phyloP scores from a whole-genome alignment of 169 alveolate species.

The Babesia bigemina region DNA sequence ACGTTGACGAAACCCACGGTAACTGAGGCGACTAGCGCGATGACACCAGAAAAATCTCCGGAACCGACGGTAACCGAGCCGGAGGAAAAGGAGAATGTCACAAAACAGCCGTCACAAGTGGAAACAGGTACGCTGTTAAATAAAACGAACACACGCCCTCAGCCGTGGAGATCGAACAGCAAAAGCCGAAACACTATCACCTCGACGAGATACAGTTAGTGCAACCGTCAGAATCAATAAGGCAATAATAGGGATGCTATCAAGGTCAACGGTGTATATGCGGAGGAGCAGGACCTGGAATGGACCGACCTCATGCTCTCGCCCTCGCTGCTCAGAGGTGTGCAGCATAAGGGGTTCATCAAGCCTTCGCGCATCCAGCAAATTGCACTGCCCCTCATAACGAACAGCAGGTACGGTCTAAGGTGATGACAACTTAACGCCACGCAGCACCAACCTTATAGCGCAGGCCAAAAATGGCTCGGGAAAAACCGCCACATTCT shows the following conservation, averaged over 20 bases:
- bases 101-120: not conserved
- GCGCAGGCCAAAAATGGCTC: constrained; percentile 97
- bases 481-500: constrained; percentile 98
- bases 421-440: not conserved
- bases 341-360: constrained; percentile 58
- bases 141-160: not conserved
- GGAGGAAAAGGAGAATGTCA: too few species aligned
- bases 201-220: constrained; percentile 62
- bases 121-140: not conserved
- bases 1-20: too few species aligned
- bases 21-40: too few species aligned
- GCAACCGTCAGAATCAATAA: not conserved
- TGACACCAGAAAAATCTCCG: too few species aligned
- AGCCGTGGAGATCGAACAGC: not conserved
- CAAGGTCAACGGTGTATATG: constrained; percentile 43
- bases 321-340: constrained; percentile 46
- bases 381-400: constrained; percentile 81
- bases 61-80: not conserved
- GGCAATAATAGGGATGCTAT: constrained; percentile 31
- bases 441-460: constrained; percentile 76
- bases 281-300: constrained; percentile 18
- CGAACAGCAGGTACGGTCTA: constrained; percentile 36
- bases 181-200: constrained; percentile 38
- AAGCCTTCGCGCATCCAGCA: constrained; percentile 83
- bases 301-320: constrained; percentile 58